Percentiles rank a stretch among this genome's conserved stretches.
These are phyloP conservation scores for Fusarium cicatricum DNA, from an alignment of 2,329 filamentous ascomycete genomes.

Conservation along the genomic window DNA sequence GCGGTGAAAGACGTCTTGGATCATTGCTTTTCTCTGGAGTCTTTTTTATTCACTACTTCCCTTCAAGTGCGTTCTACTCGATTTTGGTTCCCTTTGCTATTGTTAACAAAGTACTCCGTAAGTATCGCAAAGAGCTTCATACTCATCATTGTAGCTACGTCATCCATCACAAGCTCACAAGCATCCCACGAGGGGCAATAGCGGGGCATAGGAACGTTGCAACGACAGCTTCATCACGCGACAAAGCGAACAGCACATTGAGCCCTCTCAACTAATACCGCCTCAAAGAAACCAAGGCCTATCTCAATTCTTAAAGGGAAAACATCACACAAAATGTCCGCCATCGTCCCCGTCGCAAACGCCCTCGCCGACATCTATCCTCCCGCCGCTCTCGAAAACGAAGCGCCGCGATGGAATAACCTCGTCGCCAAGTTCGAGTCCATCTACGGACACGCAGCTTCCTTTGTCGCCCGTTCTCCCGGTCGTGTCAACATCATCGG, in stretches of 20 bases:
- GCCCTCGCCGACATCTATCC: slow-evolving; percentile 87
- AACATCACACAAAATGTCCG: slow-evolving; percentile 54
- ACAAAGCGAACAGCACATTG: slow-evolving; percentile 23
- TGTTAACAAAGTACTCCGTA: too few species aligned
- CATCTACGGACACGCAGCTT: slow-evolving; percentile 73
- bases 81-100: too few species aligned
- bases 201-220: slow-evolving; percentile 38
- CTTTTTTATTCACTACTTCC: neutral
- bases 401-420: slow-evolving; percentile 78
- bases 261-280: neutral
- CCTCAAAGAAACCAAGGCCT: neutral
- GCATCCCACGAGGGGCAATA: slow-evolving; percentile 33
- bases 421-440: slow-evolving; percentile 76
- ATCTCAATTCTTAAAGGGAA: too few species aligned
- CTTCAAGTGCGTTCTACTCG: neutral
- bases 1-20: neutral
- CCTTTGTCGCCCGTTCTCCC: slow-evolving; percentile 89
- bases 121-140: neutral
- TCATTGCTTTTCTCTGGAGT: neutral
- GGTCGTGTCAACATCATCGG: slow-evolving; percentile 98
- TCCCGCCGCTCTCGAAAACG: slow-evolving; percentile 70
- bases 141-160: slow-evolving; percentile 13
- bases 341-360: slow-evolving; percentile 75
- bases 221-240: slow-evolving; percentile 35
- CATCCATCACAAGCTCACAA: slow-evolving; percentile 25